Evolutionary conservation across 2,329 filamentous ascomycete genomes (phyloP), one percentile per base, ranked within the genome.

Genomic region (Cordyceps cateniannulata): DNA sequence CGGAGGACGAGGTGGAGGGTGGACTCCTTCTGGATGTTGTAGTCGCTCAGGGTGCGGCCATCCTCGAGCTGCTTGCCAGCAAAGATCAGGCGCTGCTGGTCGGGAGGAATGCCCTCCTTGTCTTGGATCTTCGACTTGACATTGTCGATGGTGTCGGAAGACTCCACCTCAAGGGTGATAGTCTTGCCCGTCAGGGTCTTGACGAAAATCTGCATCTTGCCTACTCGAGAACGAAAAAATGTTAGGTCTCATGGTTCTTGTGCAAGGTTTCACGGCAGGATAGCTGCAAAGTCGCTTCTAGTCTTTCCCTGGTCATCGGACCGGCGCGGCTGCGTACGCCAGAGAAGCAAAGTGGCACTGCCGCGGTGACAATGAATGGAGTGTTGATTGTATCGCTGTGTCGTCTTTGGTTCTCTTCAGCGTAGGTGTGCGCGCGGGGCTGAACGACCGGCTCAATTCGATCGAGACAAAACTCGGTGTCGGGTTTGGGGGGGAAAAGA

Each of bases 1-100:
- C 95, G 91, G 73, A 99, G 89, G 73, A 99, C 95, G 72, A 98
- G 84, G 83, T 99, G 95, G 70, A 99, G 92, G 73, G 95, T 99
- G 71, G 88, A 93, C 88, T 98, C 93, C 89, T 99, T 99, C 88
- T 99, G 95, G 85, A 99, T 98, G 89, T 98, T 99, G 91, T 99
- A 99, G 85, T 99, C 95, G 76, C 90, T 95, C 69, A 99, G 91
- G 73, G 95, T 98, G 75, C 95, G 93, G 79, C 95, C 95, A 76
- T 99, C 95, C 84, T 98, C 95, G 76, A 99, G 93, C 86, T 99
- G 95, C 89, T 99, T 99, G 79, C 95, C 95, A 75, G 95, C 95
- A 81, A 98, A 99, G 87, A 99, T 99, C 79, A 99, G 82, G 78
- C 95, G 93, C 85, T 99, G 95, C 81, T 98, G 95, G 84, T 98